A percentile compares a stretch with the other conserved stretches of the same genome.
Conservation (phyloP, 176 grass and related monocot genomes). For the Avena insularis region DNA sequence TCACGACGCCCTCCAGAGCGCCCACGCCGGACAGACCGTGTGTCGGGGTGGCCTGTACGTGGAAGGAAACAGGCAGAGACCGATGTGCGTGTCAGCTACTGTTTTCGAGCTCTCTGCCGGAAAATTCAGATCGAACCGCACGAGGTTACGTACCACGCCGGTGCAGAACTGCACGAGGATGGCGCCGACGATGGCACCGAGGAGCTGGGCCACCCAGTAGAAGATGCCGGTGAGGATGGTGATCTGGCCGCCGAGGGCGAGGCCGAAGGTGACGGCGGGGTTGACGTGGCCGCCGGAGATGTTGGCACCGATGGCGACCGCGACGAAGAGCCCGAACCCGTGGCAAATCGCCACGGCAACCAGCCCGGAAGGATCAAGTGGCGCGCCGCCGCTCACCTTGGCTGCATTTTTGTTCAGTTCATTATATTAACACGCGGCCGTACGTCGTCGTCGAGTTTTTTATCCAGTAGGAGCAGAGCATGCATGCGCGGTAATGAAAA, state of each 20-base stretch:
- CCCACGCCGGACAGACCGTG: conserved; percentile 71
- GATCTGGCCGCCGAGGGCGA: conserved; percentile 83
- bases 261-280: conserved; percentile 80
- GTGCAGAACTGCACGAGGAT: conserved; percentile 66
- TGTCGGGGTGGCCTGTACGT: conserved; percentile 54
- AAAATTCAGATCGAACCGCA: background rate
- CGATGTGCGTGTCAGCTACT: background rate
- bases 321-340: conserved; percentile 73
- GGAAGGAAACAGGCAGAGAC: background rate
- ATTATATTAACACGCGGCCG: background rate
- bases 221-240: conserved; percentile 82
- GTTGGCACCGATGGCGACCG: conserved; percentile 71
- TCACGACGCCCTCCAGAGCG: conserved; percentile 69
- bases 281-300: conserved; percentile 87
- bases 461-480: background rate
- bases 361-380: conserved; percentile 65
- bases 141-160: conserved; percentile 48
- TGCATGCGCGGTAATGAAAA: background rate
- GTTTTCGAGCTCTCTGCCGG: background rate
- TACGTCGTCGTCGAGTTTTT: background rate
- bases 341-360: conserved; percentile 73
- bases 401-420: conserved; percentile 34
- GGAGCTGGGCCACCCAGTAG: conserved; percentile 82
- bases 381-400: conserved; percentile 55
- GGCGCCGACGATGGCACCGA: conserved; percentile 71